phyloP scores from a whole-genome alignment of 2,329 filamentous ascomycete species.

The Neopestalotiopsis sp. region DNA sequence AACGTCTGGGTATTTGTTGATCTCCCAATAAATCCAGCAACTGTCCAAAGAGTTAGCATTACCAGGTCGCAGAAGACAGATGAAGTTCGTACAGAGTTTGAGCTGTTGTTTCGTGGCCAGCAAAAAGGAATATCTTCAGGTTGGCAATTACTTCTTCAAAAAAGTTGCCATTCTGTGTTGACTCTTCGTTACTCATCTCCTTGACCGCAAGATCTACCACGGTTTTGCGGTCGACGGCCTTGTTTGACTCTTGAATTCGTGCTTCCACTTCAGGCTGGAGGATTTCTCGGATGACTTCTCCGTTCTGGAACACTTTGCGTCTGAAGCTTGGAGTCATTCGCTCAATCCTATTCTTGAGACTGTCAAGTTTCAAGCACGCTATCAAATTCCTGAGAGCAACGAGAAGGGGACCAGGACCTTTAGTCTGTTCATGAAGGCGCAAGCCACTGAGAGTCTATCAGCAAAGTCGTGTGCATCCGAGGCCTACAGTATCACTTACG shows the following conservation, averaged over 20 bases:
- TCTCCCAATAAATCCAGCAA: slow-evolving; percentile 24
- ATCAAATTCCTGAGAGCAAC: slow-evolving; percentile 12
- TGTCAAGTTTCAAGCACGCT: slow-evolving; percentile 14
- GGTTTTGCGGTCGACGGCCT: slow-evolving; percentile 12
- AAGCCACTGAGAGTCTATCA: not conserved
- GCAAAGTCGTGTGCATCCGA: slow-evolving; percentile 12
- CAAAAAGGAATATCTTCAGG: slow-evolving; percentile 21
- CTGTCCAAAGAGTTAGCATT: slow-evolving; percentile 9
- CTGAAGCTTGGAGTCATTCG: slow-evolving; percentile 19
- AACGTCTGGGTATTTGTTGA: slow-evolving; percentile 14
- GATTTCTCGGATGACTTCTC: slow-evolving; percentile 7
- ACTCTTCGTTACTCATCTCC: not conserved
- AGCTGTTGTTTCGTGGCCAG: slow-evolving; percentile 24
- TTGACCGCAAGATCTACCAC: slow-evolving; percentile 20
- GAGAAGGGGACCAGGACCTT: not conserved
- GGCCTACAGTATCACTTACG: slow-evolving; percentile 21
- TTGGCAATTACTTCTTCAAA: slow-evolving; percentile 20
- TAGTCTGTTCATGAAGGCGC: not conserved
- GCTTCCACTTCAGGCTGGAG: slow-evolving; percentile 16
- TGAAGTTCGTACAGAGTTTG: slow-evolving; percentile 23
- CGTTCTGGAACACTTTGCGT: slow-evolving; percentile 4
- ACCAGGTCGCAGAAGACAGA: not conserved
- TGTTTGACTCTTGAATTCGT: not conserved
- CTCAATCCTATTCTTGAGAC: slow-evolving; percentile 18
- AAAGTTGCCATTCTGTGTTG: slow-evolving; percentile 4